Evolutionary conservation across 768 basidiomycete species (phyloP), one percentile per base, ranked within the genome.

Genomic region (Hygrophoropsis aurantiaca): DNA sequence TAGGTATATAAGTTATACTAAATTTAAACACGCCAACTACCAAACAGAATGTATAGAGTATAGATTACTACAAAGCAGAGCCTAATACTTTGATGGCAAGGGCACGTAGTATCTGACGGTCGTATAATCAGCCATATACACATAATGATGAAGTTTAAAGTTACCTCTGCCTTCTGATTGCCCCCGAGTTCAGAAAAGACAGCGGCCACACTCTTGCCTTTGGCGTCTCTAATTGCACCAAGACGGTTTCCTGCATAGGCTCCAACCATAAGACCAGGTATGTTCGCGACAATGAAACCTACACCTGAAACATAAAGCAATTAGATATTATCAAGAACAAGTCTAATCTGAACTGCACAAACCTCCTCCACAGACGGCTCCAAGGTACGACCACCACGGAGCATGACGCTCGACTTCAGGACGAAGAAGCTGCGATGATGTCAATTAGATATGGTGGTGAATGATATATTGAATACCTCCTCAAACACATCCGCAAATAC

Each of bases 401-500:
- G 74, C 74, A 54, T 75, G 76, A 2, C 81, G 74, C 52, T 89
- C 78, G 15, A 93, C 87, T 63, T 93, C 90, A 7, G 90, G 90
- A 2, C 88, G 81, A 36, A 93, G 71, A 21, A 93, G 71, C 88
- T 87, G 19, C 11, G 24, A 38, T 32, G 27, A 35, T 24, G 23
- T 27, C 27, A n/a, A 13, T 24, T 25, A 27, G 20, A 25, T 35
- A 25, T 32, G 21, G 18, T n/a, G 13, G 19, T 46, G 42, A 23
- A 13, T 19, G 18, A 34, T 16, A 15, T 25, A 40, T 25, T n/a
- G 37, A 75, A 38, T 51, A 90, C 92, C 73, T 95, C 93, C 52
- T 94, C 93, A 53, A 95, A 95, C 4, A 89, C 92, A 60, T 94
- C 86, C 3, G 86, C 84, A 61, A 95, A 97, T 7, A 94, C 81